Conservation (phyloP, 768 basidiomycete species). For the Sistotremastrum niveocremeum region DNA sequence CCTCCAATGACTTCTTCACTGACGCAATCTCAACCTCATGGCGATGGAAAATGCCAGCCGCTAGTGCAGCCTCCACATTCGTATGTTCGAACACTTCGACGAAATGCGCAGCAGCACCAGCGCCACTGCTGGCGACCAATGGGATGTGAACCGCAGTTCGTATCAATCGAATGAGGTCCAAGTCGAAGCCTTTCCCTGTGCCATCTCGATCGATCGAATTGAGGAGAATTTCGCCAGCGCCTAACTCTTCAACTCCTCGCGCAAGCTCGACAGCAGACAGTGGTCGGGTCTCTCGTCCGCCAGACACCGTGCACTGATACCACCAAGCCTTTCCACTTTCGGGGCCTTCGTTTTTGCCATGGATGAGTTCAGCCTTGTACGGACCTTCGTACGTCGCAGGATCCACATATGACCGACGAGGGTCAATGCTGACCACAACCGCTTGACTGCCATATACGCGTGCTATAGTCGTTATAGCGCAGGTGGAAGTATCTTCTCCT, state of each 20-base stretch:
- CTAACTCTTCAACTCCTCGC: slow-evolving; percentile 75
- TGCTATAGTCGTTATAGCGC: slow-evolving; percentile 89
- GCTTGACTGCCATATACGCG: slow-evolving; percentile 87
- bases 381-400: slow-evolving; percentile 50
- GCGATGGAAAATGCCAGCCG: slow-evolving; percentile 95
- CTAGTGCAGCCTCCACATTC: slow-evolving; percentile 79
- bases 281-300: slow-evolving; percentile 72
- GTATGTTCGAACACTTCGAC: slow-evolving; percentile 74
- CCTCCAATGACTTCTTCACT: slow-evolving; percentile 51
- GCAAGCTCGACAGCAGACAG: slow-evolving; percentile 89
- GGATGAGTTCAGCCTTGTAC: slow-evolving; percentile 48
- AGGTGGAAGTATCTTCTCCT: slow-evolving; percentile 46
- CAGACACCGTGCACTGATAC: slow-evolving; percentile 97
- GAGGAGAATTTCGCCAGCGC: slow-evolving; percentile 88
- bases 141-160: slow-evolving; percentile 72
- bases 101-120: slow-evolving; percentile 74
- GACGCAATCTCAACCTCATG: slow-evolving; percentile 72
- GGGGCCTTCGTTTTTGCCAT: slow-evolving; percentile 18
- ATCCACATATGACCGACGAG: slow-evolving; percentile 73
- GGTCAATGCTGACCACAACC: slow-evolving; percentile 95
- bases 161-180: slow-evolving; percentile 66
- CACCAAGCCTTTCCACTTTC: slow-evolving; percentile 81
- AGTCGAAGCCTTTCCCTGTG: slow-evolving; percentile 83
- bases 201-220: slow-evolving; percentile 98
- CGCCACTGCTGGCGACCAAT: slow-evolving; percentile 90